A percentile compares a stretch with the other conserved stretches of the same genome.
phyloP scores from a whole-genome alignment of 768 basidiomycete genomes.

The Podaxis mareebaensis region DNA sequence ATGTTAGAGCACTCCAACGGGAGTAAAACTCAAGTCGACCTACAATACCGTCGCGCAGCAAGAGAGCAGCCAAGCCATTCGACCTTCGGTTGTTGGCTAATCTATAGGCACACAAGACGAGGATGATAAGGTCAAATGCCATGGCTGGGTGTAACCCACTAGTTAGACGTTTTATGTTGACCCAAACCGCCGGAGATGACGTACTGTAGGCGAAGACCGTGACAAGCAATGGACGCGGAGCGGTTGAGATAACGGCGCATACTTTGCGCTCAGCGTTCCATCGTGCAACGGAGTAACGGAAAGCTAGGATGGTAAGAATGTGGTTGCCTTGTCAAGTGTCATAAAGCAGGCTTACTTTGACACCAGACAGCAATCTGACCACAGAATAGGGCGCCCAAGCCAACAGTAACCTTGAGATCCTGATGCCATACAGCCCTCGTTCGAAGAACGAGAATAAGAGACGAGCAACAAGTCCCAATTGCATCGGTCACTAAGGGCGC shows the following conservation, averaged over 20 bases:
- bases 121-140: conserved; percentile 33
- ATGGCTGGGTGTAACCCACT: conserved; percentile 25
- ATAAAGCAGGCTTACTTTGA: conserved; percentile 25
- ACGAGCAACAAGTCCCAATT: conserved; percentile 32
- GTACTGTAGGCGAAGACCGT: conserved; percentile 34
- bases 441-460: conserved; percentile 33
- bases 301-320: conserved; percentile 25
- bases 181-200: conserved; percentile 3
- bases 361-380: conserved; percentile 33
- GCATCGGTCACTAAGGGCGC: conserved; percentile 29
- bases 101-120: conserved; percentile 29
- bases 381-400: conserved; percentile 25
- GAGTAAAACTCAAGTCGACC: conserved; percentile 1
- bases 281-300: conserved; percentile 30
- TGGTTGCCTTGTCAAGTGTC: background rate
- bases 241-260: conserved; percentile 34
- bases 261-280: conserved; percentile 30
- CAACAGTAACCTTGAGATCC: conserved; percentile 24
- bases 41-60: conserved; percentile 35
- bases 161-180: background rate
- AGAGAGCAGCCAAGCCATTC: conserved; percentile 28
- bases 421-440: conserved; percentile 36
- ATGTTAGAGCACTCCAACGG: background rate
- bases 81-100: conserved; percentile 24
- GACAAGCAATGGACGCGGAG: conserved; percentile 29